Evolutionary conservation across 148 eudicot species (phyloP), one percentile per base, ranked within the genome.

Genomic region (Rhododendron molle): DNA sequence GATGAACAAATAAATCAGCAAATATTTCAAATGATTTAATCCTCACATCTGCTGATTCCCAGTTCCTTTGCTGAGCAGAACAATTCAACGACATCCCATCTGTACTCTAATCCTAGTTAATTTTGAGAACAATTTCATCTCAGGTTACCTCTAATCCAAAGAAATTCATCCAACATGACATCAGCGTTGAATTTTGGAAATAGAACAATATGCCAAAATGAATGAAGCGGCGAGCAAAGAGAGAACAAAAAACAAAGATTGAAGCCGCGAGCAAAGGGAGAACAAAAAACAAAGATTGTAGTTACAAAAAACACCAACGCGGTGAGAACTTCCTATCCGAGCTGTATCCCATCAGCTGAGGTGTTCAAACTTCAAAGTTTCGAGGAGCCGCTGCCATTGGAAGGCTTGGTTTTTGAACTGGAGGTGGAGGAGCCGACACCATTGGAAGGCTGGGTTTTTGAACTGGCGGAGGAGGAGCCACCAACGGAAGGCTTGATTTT

Each of bases 281-380:
- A 54, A 54, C 21, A 54, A 54, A 54, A 54, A 54, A 54, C 21
- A 54, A 54, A 54, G 6, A 54, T 18, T 16, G 60, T 65, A 77
- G 89, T 84, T 80, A 80, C 74, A 85, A 40, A 84, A 78, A 86
- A 47, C 83, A 71, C 56, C 76, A 54, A n/a, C 4, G 10, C 28
- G 43, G 38, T 40, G 32, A n/a, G 71, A 78, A 38, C 83, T 15
- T 34, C 83, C 87, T 83, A 73, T 78, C 26, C 12, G 8, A 28
- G 72, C 49, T 14, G 13, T 87, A 76, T 58, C 67, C 16, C 79
- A 86, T 89, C 89, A 91, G 84, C 76, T 91, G 88, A 83, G 78
- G 67, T 91, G 91, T 80, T 92, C 93, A 89, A 84, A 83, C 46
- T 86, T 82, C 32, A 28, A 28, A 7, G 81, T 62, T 62, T 23